These are phyloP conservation scores for Wallemia hederae DNA, from an alignment of 1,284 basidiomycete species.

Conservation along the genomic window DNA sequence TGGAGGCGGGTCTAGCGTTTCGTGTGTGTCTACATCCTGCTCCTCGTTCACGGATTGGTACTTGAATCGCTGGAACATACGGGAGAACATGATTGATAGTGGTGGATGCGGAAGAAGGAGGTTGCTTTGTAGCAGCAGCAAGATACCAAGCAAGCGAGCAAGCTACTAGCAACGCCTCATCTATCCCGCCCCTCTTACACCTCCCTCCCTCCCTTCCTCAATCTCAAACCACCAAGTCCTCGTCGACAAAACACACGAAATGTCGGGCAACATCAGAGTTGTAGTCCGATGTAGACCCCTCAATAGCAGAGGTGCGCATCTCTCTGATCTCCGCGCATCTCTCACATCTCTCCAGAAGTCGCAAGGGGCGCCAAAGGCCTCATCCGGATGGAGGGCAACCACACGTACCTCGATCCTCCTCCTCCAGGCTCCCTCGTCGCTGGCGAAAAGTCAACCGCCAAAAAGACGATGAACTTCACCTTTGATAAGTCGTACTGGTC, in stretches of 20 bases:
- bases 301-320: conserved; percentile 50
- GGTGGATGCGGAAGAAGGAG: background rate
- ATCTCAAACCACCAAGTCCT: too few relatives aligned
- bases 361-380: conserved; percentile 67
- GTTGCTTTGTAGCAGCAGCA: background rate
- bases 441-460: conserved; percentile 37
- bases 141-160: too few relatives aligned
- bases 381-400: conserved; percentile 72
- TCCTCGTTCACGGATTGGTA: background rate
- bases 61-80: background rate
- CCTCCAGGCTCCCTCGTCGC: conserved; percentile 17
- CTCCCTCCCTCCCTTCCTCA: too few relatives aligned
- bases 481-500: conserved; percentile 95
- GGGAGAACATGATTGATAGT: background rate
- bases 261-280: conserved; percentile 58
- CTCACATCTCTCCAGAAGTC: conserved; percentile 30
- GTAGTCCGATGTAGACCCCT: conserved; percentile 86
- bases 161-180: too few relatives aligned
- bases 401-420: conserved; percentile 67
- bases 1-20: background rate
- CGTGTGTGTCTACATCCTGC: background rate
- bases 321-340: background rate
- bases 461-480: conserved; percentile 60
- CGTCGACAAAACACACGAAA: background rate
- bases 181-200: too few relatives aligned